Evolutionary conservation across 768 basidiomycete species (phyloP).

Genomic region (Suillus plorans): DNA sequence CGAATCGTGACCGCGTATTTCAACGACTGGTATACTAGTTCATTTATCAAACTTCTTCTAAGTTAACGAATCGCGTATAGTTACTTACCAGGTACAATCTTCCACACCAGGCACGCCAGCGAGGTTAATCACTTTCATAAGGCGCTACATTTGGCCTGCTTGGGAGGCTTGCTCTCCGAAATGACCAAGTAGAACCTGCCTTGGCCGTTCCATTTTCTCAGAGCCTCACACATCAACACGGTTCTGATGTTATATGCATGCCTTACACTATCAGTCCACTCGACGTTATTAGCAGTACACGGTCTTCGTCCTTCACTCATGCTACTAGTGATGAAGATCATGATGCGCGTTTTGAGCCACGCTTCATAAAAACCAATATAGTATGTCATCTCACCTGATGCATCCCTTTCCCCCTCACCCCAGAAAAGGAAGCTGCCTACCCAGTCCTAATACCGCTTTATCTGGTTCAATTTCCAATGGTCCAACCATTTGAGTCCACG

Average conservation of each 20-base stretch:
- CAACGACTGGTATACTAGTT: slow-evolving; percentile 45
- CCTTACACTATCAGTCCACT: slow-evolving; percentile 59
- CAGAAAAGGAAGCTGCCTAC: slow-evolving; percentile 52
- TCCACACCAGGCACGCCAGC: not conserved
- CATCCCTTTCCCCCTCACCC: slow-evolving; percentile 9
- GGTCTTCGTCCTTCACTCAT: slow-evolving; percentile 34
- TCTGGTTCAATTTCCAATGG: slow-evolving; percentile 48
- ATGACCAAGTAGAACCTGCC: slow-evolving; percentile 20
- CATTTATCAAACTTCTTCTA: not conserved
- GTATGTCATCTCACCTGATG: slow-evolving; percentile 32
- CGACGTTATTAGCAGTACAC: slow-evolving; percentile 39
- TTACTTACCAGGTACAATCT: slow-evolving; percentile 29
- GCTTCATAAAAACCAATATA: slow-evolving; percentile 43
- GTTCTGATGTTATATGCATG: slow-evolving; percentile 50
- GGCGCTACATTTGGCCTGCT: slow-evolving; percentile 47
- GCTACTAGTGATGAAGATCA: slow-evolving; percentile 37
- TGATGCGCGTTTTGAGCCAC: slow-evolving; percentile 42
- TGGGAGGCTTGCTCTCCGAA: slow-evolving; percentile 41
- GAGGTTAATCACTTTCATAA: slow-evolving; percentile 18
- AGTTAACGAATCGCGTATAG: slow-evolving; percentile 20
- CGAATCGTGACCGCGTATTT: slow-evolving; percentile 33
- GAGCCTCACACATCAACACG: slow-evolving; percentile 47
- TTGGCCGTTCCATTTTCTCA: slow-evolving; percentile 47
- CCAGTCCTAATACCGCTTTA: slow-evolving; percentile 68
- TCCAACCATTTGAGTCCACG: slow-evolving; percentile 28